Percentiles rank a stretch among this genome's conserved stretches.
Evolutionary conservation across 805 yeast genomes (phyloP).

Genomic region (Lachancea fermentati): DNA sequence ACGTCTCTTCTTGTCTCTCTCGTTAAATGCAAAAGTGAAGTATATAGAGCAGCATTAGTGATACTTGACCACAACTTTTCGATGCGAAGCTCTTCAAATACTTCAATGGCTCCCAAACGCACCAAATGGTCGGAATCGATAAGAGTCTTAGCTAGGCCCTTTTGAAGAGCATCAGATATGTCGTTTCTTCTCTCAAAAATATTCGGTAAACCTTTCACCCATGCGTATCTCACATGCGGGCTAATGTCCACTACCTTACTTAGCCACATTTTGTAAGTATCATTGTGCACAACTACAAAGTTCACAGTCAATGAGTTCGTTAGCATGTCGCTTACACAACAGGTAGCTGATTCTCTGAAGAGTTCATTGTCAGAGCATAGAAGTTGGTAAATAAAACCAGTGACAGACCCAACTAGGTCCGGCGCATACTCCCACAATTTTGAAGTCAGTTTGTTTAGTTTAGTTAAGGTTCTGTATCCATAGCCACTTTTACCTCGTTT

Average conservation of each 20-base stretch:
- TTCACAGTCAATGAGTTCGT: conserved; percentile 45
- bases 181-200: conserved; percentile 44
- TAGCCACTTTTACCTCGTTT: conserved; percentile 9
- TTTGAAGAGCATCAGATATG: conserved; percentile 44
- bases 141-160: conserved; percentile 60
- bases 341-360: conserved; percentile 63
- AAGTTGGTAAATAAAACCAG: conserved; percentile 78
- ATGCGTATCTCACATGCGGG: conserved; percentile 55
- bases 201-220: conserved; percentile 57
- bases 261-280: conserved; percentile 66
- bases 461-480: conserved; percentile 41
- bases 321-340: conserved; percentile 64
- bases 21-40: conserved; percentile 53
- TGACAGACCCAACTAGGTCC: conserved; percentile 61
- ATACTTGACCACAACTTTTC: conserved; percentile 43
- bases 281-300: conserved; percentile 52
- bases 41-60: conserved; percentile 42
- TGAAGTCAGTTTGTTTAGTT: conserved; percentile 56
- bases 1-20: conserved; percentile 68
- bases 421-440: conserved; percentile 78
- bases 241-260: conserved; percentile 68
- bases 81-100: conserved; percentile 44
- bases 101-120: conserved; percentile 52
- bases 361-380: conserved; percentile 62
- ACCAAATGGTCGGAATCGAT: conserved; percentile 73